Evolutionary conservation across 2,329 filamentous ascomycete species (phyloP), one percentile per base, ranked within the genome.

Genomic region (Aphanocladium album): DNA sequence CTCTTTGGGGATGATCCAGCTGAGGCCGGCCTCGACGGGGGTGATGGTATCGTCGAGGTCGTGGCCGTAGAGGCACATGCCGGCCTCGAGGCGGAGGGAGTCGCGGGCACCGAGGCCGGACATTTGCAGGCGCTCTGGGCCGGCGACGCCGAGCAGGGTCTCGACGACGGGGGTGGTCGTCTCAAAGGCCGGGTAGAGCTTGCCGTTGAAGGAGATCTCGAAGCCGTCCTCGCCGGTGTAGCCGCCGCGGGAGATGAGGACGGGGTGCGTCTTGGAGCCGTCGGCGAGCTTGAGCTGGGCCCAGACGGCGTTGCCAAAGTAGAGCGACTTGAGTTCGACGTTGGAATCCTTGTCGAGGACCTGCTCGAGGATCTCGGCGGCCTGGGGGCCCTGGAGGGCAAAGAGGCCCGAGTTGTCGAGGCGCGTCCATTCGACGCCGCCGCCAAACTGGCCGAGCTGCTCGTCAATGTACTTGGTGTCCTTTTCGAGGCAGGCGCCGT

Each of bases 1-100:
- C 60, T 88, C 85, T 71, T 91, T 92, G 65, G 89, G 88, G 62
- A 99, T 87, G 70, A 97, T 84, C 93, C 95, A 99, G 65, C 73
- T 71, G 35, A 86, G 79, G 16, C 74, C 79, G 35, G 76, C 83
- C 74, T 86, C 83, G 64, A 82, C 81, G 17, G 83, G 83, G 17
- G 83, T 85, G 19, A 81, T 85, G n/a, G 75, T 74, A 71, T 96
- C 93, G 72, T 96, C 87, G 41, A 99, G 84, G 74, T 99, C 95
- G 77, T 98, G 91, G n/a, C 95, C 95, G 77, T 99, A 99, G n/a
- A 99, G 83, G 75, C 95, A 99, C 93, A 99, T 96, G 63, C 95
- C 95, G 0, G 95, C 95, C 78, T 99, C 95, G 33, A 99, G 86
- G 51, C 95, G 88, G 62, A 99, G 85, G 63, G 89, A 96, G 75